These are phyloP conservation scores for Pseudogymnoascus sp. DNA, from an alignment of 2,329 filamentous ascomycete species.

Conservation along the genomic window DNA sequence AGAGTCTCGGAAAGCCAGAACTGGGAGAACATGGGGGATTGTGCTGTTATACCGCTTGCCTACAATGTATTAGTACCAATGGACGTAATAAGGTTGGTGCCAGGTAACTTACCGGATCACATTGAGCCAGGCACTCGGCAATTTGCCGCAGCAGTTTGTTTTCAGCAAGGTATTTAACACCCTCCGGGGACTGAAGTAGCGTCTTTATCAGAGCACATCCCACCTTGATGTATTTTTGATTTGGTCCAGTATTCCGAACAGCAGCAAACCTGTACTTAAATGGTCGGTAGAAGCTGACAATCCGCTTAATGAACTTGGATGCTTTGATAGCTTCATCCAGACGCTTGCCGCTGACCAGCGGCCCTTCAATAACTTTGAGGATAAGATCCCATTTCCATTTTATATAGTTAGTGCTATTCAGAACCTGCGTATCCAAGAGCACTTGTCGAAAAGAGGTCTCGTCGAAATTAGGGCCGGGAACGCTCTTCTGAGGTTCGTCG, in stretches of 20 bases:
- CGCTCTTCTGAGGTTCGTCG: slow-evolving; percentile 48
- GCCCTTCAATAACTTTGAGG: slow-evolving; percentile 83
- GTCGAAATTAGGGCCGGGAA: slow-evolving; percentile 45
- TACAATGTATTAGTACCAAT: slow-evolving; percentile 28
- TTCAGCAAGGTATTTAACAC: slow-evolving; percentile 75
- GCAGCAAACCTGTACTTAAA: slow-evolving; percentile 96
- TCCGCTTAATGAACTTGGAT: slow-evolving; percentile 90
- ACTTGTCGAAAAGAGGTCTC: slow-evolving; percentile 59
- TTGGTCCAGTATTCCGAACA: slow-evolving; percentile 80
- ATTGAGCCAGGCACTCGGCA: slow-evolving; percentile 90
- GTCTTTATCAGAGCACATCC: slow-evolving; percentile 85
- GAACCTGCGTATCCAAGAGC: slow-evolving; percentile 71
- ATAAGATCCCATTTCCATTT: slow-evolving; percentile 99
- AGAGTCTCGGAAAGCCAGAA: slow-evolving; percentile 80
- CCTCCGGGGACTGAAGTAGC: slow-evolving; percentile 77
- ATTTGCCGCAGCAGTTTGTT: slow-evolving; percentile 92
- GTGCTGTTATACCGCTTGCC: slow-evolving; percentile 68
- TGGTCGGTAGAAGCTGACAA: slow-evolving; percentile 90
- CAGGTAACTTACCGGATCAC: slow-evolving; percentile 63
- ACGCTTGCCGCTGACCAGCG: slow-evolving; percentile 80
- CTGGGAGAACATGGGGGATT: slow-evolving; percentile 80
- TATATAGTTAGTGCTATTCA: slow-evolving; percentile 80
- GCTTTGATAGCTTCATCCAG: slow-evolving; percentile 90
- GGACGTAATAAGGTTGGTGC: not conserved
- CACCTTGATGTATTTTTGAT: slow-evolving; percentile 86